Conservation (phyloP, 164 flowering plant genomes). For the Vitis rupestris region DNA sequence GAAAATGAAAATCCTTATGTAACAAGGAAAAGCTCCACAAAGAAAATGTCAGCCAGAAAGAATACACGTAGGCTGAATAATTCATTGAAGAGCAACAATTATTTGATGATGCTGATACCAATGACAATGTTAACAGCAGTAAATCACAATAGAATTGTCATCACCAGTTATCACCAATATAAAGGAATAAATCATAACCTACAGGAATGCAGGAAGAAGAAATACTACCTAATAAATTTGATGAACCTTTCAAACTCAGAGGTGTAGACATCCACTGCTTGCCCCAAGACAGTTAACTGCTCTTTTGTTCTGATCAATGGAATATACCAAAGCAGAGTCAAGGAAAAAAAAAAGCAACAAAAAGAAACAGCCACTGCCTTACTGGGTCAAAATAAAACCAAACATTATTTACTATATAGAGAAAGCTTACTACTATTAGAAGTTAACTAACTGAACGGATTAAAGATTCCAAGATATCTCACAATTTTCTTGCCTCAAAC, state of each 20-base stretch:
- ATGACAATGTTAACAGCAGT: too few species aligned
- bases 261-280: slow-evolving; percentile 69
- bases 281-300: slow-evolving; percentile 50
- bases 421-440: not conserved
- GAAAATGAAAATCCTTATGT: too few species aligned
- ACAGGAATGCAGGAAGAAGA: not conserved
- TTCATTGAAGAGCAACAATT: too few species aligned
- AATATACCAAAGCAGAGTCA: not conserved
- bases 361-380: slow-evolving; percentile 6
- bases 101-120: too few species aligned
- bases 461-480: slow-evolving; percentile 32
- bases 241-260: slow-evolving; percentile 79
- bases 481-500: slow-evolving; percentile 62
- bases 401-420: not conserved
- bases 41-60: too few species aligned
- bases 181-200: too few species aligned
- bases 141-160: too few species aligned
- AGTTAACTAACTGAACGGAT: slow-evolving; percentile 2
- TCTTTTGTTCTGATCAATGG: slow-evolving; percentile 43
- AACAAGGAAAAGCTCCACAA: too few species aligned
- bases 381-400: not conserved
- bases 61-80: too few species aligned
- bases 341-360: slow-evolving; percentile 2
- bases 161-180: too few species aligned
- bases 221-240: slow-evolving; percentile 69